Percentiles rank a stretch among this genome's conserved stretches.
These are phyloP conservation scores for Paraphaeosphaeria minitans DNA, from an alignment of 2,329 filamentous ascomycete species.

Conservation along the genomic window DNA sequence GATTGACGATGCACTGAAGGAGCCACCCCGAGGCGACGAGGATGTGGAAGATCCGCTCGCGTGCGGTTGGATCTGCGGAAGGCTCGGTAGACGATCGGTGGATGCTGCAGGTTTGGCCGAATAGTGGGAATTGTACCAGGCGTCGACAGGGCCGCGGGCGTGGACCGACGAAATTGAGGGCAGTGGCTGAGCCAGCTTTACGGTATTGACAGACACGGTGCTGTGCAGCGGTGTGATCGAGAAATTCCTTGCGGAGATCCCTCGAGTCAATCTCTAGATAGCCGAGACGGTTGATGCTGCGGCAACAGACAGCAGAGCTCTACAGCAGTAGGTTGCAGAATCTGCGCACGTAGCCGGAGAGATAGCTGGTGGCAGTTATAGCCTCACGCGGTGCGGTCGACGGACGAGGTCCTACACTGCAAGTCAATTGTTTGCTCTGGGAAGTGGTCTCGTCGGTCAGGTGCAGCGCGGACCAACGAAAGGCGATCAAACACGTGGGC, in stretches of 20 bases:
- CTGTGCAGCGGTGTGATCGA: constrained; percentile 10
- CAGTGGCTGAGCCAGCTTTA: constrained; percentile 81
- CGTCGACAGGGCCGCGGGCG: constrained; percentile 76
- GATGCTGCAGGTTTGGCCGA: constrained; percentile 68
- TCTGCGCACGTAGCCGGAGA: constrained; percentile 37
- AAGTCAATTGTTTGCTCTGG: constrained; percentile 45
- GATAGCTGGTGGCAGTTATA: constrained; percentile 34
- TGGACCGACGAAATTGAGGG: constrained; percentile 84
- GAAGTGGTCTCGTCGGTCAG: constrained; percentile 22
- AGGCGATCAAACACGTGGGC: constrained; percentile 36
- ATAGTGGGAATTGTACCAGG: constrained; percentile 72
- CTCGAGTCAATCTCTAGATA: constrained; percentile 33
- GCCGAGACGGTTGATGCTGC: constrained; percentile 27
- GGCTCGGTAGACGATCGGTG: constrained; percentile 74
- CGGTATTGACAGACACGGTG: constrained; percentile 60
- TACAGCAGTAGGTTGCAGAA: constrained; percentile 38
- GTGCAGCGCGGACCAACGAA: constrained; percentile 30
- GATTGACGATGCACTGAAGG: constrained; percentile 66
- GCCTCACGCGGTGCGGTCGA: constrained; percentile 24
- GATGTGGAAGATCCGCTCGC: constrained; percentile 70
- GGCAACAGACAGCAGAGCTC: constrained; percentile 25
- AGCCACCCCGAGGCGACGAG: constrained; percentile 77
- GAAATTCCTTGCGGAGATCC: constrained; percentile 17
- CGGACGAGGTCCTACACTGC: constrained; percentile 35
- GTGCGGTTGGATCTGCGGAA: constrained; percentile 70